Base-by-base conservation (phyloP, 2,329 filamentous ascomycete genomes). In the Coniochaeta ligniaria region DNA sequence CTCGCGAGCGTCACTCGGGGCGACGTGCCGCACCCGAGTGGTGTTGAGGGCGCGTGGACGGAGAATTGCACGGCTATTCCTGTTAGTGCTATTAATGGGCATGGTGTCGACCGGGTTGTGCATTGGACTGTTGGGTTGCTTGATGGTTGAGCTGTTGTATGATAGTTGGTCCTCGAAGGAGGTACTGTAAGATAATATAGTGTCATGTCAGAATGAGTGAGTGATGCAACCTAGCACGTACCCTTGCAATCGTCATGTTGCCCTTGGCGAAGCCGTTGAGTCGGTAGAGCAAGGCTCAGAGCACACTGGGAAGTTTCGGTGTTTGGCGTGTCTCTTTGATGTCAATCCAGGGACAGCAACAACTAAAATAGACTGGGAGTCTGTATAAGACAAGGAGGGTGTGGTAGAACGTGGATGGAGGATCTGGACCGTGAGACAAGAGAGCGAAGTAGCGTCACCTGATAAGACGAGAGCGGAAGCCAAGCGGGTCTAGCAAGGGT, bases 81-180 rank as follows among this genome's bases (percentile, higher is more conserved):
- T 0, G 87, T 98, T 56, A 96, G 93, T 72, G 95, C 94, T 56
- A 96, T 97, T 63, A 84, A 88, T 61, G 91, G 90, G 6, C 87
- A 97, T 71, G 93, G 94, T 3, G 87, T 96, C 9, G 85, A 92
- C 59, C 79, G 82, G 52, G 86, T 95, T 60, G 82, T 90, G 22
- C 85, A 91, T 67, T 86, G 90, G 78, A 89, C 87, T 2, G 82
- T 92, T 57, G 84, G 85, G 17, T 71, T 94, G 60, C 74, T 94
- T 60, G 83, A 88, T 64, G 79, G 76, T 7, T 71, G 62, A 67
- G 43, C 6, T 52, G 47, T 52, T 52, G 47, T 52, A 52, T 4
- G 47, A 52, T 52, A 52, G 16, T n/a, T 41, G 38, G 11, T 6
- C 43, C 20, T 47, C 8, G 12, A 22, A n/a, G 14, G n/a, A 52